Percentiles rank a stretch among this genome's conserved stretches.
Evolutionary conservation across 2,329 filamentous ascomycete genomes (phyloP).

Genomic region (Zasmidium angulare): DNA sequence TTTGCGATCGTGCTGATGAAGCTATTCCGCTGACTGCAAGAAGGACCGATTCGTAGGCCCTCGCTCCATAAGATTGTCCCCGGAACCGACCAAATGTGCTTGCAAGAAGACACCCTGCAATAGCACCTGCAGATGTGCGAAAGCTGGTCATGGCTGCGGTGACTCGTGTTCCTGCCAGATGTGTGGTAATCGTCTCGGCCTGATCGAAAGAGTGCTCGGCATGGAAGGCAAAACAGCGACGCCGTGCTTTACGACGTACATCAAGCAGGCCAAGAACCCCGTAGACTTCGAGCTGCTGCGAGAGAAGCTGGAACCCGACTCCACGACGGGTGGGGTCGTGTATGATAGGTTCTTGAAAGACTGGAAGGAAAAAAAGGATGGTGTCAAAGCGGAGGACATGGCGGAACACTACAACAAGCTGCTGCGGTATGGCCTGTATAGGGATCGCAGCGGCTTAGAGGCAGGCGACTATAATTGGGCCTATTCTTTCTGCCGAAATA

Average conservation of each 20-base stretch:
- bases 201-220: neutral
- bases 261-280: neutral
- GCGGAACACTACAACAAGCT: slow-evolving; percentile 5
- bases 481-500: neutral
- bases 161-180: slow-evolving; percentile 1
- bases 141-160: slow-evolving; percentile 6
- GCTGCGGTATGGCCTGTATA: slow-evolving; percentile 4
- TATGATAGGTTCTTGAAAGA: neutral
- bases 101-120: slow-evolving; percentile 7
- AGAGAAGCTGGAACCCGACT: neutral
- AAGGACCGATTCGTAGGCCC: too few species aligned
- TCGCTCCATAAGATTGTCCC: too few species aligned
- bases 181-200: neutral
- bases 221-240: neutral
- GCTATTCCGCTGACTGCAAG: too few species aligned
- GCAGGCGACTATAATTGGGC: neutral
- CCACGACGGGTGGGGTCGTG: neutral
- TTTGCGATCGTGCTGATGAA: too few species aligned
- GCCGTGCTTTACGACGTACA: slow-evolving; percentile 1
- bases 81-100: slow-evolving; percentile 1
- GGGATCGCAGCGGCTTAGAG: neutral
- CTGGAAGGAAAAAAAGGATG: slow-evolving; percentile 1
- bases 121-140: neutral
- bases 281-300: neutral
- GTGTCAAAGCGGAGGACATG: neutral